phyloP scores from a whole-genome alignment of 2,329 filamentous ascomycete species.

The Nemania bipapillata region DNA sequence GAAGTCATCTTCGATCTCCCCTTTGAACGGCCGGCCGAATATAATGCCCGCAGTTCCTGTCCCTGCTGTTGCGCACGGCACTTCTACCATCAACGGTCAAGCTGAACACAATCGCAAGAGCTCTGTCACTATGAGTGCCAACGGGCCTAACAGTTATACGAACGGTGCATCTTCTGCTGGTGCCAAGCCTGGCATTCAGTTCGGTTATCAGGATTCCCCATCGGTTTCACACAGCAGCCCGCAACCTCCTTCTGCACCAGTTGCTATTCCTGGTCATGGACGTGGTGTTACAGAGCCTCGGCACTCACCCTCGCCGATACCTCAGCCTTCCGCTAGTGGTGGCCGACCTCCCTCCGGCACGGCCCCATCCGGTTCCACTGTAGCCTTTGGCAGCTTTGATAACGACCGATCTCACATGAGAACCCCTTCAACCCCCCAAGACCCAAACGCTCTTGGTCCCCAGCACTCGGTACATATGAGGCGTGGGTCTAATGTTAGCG shows the following conservation, averaged over 20 bases:
- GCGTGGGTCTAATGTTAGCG: conserved; percentile 83
- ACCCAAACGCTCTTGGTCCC: conserved; percentile 68
- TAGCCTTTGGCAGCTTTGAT: conserved; percentile 85
- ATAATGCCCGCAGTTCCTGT: conserved; percentile 76
- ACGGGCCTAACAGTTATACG: conserved; percentile 77
- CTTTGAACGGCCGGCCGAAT: conserved; percentile 84
- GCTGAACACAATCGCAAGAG: conserved; percentile 81
- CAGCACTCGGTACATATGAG: conserved; percentile 80
- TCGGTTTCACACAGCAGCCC: conserved; percentile 74
- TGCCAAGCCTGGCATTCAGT: conserved; percentile 75
- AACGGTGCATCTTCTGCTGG: conserved; percentile 78
- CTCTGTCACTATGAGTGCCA: conserved; percentile 90
- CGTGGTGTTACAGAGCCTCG: conserved; percentile 84
- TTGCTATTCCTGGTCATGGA: conserved; percentile 70
- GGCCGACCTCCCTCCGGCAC: conserved; percentile 84
- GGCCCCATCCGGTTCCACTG: conserved; percentile 69
- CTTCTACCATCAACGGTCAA: conserved; percentile 74
- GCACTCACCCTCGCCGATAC: conserved; percentile 91
- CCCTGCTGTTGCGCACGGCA: conserved; percentile 72
- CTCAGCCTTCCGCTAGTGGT: conserved; percentile 83
- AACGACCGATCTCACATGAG: conserved; percentile 77
- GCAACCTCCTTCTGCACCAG: conserved; percentile 67
- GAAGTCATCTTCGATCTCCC: conserved; percentile 75
- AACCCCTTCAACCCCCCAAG: conserved; percentile 71
- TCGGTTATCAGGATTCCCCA: conserved; percentile 80